Evolutionary conservation across 2,329 filamentous ascomycete genomes (phyloP).

Genomic region (Calonectria pseudoreteaudii): DNA sequence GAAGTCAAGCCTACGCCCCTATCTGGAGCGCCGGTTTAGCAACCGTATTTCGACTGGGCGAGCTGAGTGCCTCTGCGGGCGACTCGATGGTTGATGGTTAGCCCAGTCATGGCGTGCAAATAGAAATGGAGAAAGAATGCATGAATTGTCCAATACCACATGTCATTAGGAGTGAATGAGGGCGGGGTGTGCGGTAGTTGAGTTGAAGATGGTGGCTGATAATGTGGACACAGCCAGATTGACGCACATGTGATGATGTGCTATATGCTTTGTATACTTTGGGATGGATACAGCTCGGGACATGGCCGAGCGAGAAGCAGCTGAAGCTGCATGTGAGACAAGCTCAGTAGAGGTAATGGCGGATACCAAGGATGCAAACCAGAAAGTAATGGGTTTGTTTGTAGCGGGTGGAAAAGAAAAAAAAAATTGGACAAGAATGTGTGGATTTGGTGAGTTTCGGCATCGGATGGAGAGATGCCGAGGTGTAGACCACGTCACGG

Average conservation of each 20-base stretch:
- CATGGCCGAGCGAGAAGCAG: conserved; percentile 27
- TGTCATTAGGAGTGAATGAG: not conserved
- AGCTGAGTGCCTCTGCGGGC: conserved; percentile 20
- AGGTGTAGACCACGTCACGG: conserved; percentile 6
- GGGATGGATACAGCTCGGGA: conserved; percentile 30
- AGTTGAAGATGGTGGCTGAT: not conserved
- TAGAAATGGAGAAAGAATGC: not conserved
- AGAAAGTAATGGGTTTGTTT: not conserved
- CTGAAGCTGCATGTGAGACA: conserved; percentile 30
- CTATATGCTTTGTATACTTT: not conserved
- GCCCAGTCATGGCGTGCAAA: not conserved
- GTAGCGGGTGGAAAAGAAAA: not conserved
- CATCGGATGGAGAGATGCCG: conserved; percentile 3
- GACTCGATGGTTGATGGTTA: not conserved
- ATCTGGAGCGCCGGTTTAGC: conserved; percentile 13
- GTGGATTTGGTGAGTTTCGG: not conserved
- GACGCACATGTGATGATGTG: conserved; percentile 17
- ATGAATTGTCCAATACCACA: conserved; percentile 5
- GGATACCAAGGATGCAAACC: not conserved
- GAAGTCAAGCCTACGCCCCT: not conserved
- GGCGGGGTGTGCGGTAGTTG: not conserved
- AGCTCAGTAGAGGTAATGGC: not conserved
- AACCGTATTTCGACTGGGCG: conserved; percentile 15
- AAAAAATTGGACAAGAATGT: not conserved
- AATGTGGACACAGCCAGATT: not conserved